Percentiles rank a stretch among this genome's conserved stretches.
These are phyloP conservation scores for Calonectria naviculata DNA, from an alignment of 2,329 filamentous ascomycete genomes.

Conservation along the genomic window DNA sequence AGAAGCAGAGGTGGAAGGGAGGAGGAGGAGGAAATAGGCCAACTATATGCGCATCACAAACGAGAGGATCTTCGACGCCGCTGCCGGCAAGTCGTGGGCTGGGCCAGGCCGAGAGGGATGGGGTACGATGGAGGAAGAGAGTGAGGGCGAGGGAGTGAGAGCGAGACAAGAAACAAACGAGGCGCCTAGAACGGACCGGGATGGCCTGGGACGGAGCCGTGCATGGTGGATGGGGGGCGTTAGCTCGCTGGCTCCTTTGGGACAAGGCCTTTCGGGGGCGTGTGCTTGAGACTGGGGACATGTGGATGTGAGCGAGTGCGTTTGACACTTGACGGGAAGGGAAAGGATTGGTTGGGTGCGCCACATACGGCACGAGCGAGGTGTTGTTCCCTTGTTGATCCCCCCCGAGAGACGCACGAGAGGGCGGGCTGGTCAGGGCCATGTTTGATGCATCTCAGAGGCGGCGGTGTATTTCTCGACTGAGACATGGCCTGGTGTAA, in stretches of 20 bases:
- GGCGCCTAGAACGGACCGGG: constrained; percentile 17
- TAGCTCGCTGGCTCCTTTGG: background rate
- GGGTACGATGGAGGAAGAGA: constrained; percentile 23
- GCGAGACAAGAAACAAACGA: constrained; percentile 19
- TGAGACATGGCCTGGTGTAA: background rate
- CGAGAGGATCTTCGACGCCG: constrained; percentile 37
- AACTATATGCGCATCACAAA: constrained; percentile 45
- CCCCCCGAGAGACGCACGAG: background rate
- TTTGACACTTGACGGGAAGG: constrained; percentile 28
- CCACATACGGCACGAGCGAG: background rate
- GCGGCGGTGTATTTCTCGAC: background rate
- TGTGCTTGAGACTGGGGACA: background rate
- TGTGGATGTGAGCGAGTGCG: constrained; percentile 14
- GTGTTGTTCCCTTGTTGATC: background rate
- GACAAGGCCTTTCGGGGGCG: background rate
- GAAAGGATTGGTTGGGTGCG: constrained; percentile 29
- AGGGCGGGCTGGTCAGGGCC: background rate
- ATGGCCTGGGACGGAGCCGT: constrained; percentile 12
- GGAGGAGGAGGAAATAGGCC: constrained; percentile 34
- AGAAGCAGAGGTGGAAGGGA: background rate
- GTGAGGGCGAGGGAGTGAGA: constrained; percentile 10
- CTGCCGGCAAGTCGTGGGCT: constrained; percentile 39
- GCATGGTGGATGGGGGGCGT: constrained; percentile 12
- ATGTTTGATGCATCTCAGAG: background rate
- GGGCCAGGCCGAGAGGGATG: constrained; percentile 12